Conservation (phyloP, 257 asterid genomes). For the Plectranthus barbatus region DNA sequence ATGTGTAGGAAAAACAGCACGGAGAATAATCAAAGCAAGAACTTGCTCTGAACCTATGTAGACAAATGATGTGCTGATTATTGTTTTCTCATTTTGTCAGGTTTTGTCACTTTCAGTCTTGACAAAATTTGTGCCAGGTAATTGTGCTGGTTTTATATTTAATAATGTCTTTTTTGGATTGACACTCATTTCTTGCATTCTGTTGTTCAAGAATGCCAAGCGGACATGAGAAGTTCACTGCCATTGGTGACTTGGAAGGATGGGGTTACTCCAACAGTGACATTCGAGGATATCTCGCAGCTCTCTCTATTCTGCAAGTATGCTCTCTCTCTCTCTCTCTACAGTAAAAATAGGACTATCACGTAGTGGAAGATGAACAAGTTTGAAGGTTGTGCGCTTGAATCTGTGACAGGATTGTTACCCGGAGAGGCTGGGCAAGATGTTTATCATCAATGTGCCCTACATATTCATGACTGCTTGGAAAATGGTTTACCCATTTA, state of each 20-base stretch:
- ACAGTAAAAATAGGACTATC: no score
- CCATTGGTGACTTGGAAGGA: constrained; percentile 63
- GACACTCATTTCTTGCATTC: no score
- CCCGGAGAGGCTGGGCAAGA: constrained; percentile 88
- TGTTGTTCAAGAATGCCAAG: constrained; percentile 25
- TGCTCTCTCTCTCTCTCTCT: neutral
- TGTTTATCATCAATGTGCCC: constrained; percentile 63
- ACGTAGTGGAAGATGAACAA: no score
- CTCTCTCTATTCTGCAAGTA: constrained; percentile 70
- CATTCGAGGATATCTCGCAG: constrained; percentile 73
- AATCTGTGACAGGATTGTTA: constrained; percentile 55
- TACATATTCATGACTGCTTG: constrained; percentile 80
- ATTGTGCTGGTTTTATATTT: neutral
- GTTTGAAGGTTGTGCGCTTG: no score
- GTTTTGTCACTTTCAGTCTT: constrained; percentile 62
- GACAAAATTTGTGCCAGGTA: constrained; percentile 86
- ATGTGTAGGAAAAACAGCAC: no score
- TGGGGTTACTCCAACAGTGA: constrained; percentile 79
- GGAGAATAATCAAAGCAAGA: no score
- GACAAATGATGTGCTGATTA: neutral
- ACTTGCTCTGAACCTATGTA: no score
- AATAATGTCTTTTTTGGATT: neutral
- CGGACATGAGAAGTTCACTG: constrained; percentile 76
- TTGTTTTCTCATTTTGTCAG: constrained; percentile 33
- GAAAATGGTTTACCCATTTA: constrained; percentile 80